phyloP scores from a whole-genome alignment of 2,329 filamentous ascomycete species.

The Fusarium oxysporum region DNA sequence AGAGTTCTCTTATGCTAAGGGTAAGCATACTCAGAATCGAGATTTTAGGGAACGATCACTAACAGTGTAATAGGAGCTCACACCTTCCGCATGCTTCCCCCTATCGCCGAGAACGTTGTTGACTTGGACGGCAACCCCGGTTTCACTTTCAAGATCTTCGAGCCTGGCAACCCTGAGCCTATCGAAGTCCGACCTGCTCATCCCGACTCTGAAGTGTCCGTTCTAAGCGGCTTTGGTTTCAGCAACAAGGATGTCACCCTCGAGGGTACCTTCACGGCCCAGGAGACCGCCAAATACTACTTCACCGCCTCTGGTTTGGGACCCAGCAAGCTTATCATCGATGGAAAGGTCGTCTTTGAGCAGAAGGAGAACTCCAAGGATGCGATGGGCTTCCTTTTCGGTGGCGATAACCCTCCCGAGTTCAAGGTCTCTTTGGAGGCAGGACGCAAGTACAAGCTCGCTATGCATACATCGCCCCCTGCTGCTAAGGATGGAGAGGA shows the following conservation, averaged over 20 bases:
- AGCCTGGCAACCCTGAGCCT: conserved; percentile 43
- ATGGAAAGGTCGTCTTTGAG: conserved; percentile 48
- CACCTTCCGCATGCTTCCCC: conserved; percentile 43
- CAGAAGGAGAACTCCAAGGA: conserved; percentile 49
- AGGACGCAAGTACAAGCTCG: conserved; percentile 49
- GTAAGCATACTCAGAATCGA: conserved; percentile 8
- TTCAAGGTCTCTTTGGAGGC: conserved; percentile 46
- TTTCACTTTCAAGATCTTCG: conserved; percentile 48
- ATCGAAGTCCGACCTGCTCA: conserved; percentile 42
- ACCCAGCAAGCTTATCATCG: conserved; percentile 47
- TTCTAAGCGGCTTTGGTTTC: conserved; percentile 38
- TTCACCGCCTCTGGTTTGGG: conserved; percentile 49
- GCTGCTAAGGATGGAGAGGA: conserved; percentile 35
- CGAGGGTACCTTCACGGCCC: conserved; percentile 48
- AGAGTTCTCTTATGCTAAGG: conserved; percentile 48
- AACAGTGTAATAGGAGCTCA: conserved; percentile 40
- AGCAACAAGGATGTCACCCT: conserved; percentile 46
- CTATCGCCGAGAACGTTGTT: conserved; percentile 43
- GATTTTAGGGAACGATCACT: background rate
- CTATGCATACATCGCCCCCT: conserved; percentile 48
- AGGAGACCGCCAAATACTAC: conserved; percentile 48
- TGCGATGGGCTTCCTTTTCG: conserved; percentile 52
- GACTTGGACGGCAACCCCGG: conserved; percentile 50
- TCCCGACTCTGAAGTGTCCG: conserved; percentile 41
- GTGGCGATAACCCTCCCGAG: conserved; percentile 46